Conservation (phyloP, 2,329 filamentous ascomycete genomes). For the Fusarium bulbicola region DNA sequence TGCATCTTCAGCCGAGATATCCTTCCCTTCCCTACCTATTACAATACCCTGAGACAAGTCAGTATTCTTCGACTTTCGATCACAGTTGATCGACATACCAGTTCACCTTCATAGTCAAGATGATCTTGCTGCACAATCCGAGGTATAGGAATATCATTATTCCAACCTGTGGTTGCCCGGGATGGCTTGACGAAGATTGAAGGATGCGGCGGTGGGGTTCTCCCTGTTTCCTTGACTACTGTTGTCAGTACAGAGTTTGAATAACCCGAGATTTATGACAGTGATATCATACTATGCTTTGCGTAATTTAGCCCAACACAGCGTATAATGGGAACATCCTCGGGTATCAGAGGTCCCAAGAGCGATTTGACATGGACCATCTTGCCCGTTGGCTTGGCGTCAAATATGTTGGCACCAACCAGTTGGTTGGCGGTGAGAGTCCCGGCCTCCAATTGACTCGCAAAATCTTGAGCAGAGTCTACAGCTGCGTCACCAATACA, state of each 20-base stretch:
- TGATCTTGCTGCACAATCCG: conserved; percentile 10
- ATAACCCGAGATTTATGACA: not conserved
- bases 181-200: conserved; percentile 16
- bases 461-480: not conserved
- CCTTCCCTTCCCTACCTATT: conserved; percentile 12
- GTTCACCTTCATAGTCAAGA: conserved; percentile 22
- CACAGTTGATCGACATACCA: not conserved
- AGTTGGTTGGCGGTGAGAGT: not conserved
- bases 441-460: not conserved
- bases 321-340: conserved; percentile 4
- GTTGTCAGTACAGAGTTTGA: not conserved
- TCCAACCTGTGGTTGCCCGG: conserved; percentile 1
- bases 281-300: conserved; percentile 5
- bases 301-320: conserved; percentile 20
- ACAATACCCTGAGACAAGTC: not conserved
- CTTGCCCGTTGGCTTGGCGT: not conserved
- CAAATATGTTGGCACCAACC: not conserved
- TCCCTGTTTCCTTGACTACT: conserved; percentile 15
- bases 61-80: not conserved
- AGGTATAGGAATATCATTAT: not conserved
- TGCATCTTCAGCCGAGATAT: conserved; percentile 6
- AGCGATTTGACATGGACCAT: not conserved
- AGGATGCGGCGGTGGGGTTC: conserved; percentile 5
- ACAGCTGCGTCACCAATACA: not conserved
- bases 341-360: conserved; percentile 1